Conservation (phyloP, 169 alveolate genomes). For the Plasmodium billcollinsi region DNA sequence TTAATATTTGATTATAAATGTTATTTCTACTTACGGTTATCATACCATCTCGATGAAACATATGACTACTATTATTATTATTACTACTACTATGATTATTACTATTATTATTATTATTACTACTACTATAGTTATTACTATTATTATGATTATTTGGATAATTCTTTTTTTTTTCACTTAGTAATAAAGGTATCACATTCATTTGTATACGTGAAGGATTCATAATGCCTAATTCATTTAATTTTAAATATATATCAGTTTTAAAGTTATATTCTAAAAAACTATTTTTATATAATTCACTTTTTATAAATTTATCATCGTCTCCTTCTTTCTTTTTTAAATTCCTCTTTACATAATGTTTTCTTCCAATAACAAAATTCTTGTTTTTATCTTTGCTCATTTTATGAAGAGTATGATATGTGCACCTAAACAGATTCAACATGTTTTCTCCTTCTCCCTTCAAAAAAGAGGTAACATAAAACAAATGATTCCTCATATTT, state of each 20-base stretch:
- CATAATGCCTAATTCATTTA: slow-evolving; percentile 39
- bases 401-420: background rate
- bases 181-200: slow-evolving; percentile 66
- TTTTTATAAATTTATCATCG: slow-evolving; percentile 13
- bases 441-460: too few species aligned
- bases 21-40: background rate
- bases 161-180: slow-evolving; percentile 10
- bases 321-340: background rate
- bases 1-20: slow-evolving; percentile 43
- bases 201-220: slow-evolving; percentile 72
- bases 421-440: too few species aligned
- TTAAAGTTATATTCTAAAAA: slow-evolving; percentile 70
- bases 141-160: background rate
- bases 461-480: too few species aligned
- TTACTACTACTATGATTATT: too few species aligned
- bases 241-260: slow-evolving; percentile 65
- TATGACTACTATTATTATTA: too few species aligned
- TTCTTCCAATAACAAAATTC: too few species aligned
- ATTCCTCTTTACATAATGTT: too few species aligned
- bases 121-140: background rate
- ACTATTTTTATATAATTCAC: slow-evolving; percentile 39
- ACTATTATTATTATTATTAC: too few species aligned
- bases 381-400: background rate
- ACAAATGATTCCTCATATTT: too few species aligned
- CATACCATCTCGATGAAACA: too few species aligned